phyloP scores from a whole-genome alignment of 768 basidiomycete genomes.

The Paxillus involutus region DNA sequence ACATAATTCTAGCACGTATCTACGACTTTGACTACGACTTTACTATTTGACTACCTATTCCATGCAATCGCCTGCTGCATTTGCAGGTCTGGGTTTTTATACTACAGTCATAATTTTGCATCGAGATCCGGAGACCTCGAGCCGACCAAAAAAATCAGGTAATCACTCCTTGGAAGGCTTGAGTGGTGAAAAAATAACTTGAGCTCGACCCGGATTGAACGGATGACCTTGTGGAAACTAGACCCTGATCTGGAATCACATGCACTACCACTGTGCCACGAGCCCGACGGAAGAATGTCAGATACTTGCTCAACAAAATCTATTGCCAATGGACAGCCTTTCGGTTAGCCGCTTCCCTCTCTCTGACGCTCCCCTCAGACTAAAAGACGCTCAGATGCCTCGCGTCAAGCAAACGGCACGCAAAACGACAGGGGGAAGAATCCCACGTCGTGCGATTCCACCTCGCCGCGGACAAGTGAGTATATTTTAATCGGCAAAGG shows the following conservation, averaged over 20 bases:
- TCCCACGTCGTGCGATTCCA: neutral
- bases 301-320: too few species aligned
- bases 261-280: conserved; percentile 41
- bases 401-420: conserved; percentile 17
- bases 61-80: conserved; percentile 16
- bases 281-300: conserved; percentile 15
- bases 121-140: too few species aligned
- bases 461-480: neutral
- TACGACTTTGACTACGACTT: conserved; percentile 18
- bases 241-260: conserved; percentile 35
- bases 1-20: conserved; percentile 10
- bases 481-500: neutral
- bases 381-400: conserved; percentile 1
- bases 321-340: too few species aligned
- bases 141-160: too few species aligned
- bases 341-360: too few species aligned
- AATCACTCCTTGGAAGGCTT: too few species aligned
- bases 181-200: conserved; percentile 22
- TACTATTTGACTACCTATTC: neutral
- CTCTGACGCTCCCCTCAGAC: too few species aligned
- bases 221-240: conserved; percentile 44
- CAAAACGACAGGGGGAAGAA: conserved; percentile 13
- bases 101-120: too few species aligned
- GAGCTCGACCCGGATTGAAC: conserved; percentile 47
- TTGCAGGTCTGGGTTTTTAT: neutral